A percentile compares a stretch with the other conserved stretches of the same genome.
These are phyloP conservation scores for Entonaema liquescens DNA, from an alignment of 495 filamentous ascomycete species.

Conservation along the genomic window DNA sequence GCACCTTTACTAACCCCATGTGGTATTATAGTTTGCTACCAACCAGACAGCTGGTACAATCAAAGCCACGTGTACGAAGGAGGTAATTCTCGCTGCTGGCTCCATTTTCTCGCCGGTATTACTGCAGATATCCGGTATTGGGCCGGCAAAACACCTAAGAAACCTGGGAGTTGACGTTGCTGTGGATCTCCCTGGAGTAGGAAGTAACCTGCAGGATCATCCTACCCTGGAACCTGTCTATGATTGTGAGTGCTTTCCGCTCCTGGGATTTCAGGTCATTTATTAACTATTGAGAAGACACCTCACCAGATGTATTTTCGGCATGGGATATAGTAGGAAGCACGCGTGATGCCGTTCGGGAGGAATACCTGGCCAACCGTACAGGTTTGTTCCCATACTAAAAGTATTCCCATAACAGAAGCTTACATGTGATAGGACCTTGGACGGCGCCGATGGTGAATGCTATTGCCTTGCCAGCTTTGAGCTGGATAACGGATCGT, in stretches of 20 bases:
- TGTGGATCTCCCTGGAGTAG: constrained; percentile 52
- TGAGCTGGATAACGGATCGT: constrained; percentile 38
- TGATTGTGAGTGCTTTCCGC: constrained; percentile 42
- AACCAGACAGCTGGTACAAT: constrained; percentile 20
- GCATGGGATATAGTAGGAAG: constrained; percentile 46
- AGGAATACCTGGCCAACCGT: constrained; percentile 48
- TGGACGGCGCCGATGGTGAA: constrained; percentile 53
- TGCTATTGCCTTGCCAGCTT: constrained; percentile 52
- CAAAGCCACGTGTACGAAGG: constrained; percentile 46
- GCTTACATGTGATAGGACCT: constrained; percentile 45
- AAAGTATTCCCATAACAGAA: neutral
- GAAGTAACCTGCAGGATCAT: constrained; percentile 54
- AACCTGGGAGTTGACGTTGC: constrained; percentile 43
- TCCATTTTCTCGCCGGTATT: constrained; percentile 61
- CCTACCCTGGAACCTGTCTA: constrained; percentile 47
- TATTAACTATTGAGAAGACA: constrained; percentile 42
- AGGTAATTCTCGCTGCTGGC: constrained; percentile 65
- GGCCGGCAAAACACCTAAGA: constrained; percentile 46
- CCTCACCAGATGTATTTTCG: constrained; percentile 46
- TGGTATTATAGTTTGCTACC: constrained; percentile 35
- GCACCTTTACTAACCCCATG: constrained; percentile 27
- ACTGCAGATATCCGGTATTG: constrained; percentile 67
- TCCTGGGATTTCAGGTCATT: neutral
- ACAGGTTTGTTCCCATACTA: constrained; percentile 38
- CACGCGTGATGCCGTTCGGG: constrained; percentile 35